These are phyloP conservation scores for Annulohypoxylon moriforme DNA, from an alignment of 495 filamentous ascomycete species.

Conservation along the genomic window DNA sequence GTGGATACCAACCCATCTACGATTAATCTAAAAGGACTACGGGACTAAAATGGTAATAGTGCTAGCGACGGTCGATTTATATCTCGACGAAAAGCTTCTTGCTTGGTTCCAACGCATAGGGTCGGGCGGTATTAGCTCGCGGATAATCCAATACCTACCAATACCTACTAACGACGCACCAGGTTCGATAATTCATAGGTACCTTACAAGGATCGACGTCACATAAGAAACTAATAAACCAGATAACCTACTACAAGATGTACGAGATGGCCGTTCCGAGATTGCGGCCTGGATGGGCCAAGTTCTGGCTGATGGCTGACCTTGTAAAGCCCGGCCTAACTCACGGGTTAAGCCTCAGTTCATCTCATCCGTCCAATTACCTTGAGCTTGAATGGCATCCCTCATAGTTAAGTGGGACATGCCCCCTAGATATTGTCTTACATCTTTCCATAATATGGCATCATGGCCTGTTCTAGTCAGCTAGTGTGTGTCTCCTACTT, in stretches of 20 bases:
- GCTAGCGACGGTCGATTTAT: constrained; percentile 10
- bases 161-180: constrained; percentile 13
- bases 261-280: constrained; percentile 24
- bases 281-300: constrained; percentile 39
- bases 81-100: neutral
- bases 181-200: constrained; percentile 35
- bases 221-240: constrained; percentile 1
- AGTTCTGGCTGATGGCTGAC: constrained; percentile 21
- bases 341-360: constrained; percentile 17
- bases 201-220: constrained; percentile 35
- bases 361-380: neutral
- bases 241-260: neutral
- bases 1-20: constrained; percentile 2
- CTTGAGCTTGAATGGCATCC: constrained; percentile 4
- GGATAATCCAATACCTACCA: constrained; percentile 10
- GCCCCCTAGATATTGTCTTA: constrained; percentile 37
- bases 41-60: constrained; percentile 38
- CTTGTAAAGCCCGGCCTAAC: neutral
- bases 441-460: constrained; percentile 26
- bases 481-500: constrained; percentile 2
- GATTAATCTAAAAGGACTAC: constrained; percentile 21
- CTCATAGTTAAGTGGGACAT: constrained; percentile 32
- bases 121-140: constrained; percentile 12
- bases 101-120: constrained; percentile 2
- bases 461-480: constrained; percentile 27